Evolutionary conservation across 2,329 filamentous ascomycete genomes (phyloP), one percentile per base, ranked within the genome.

Genomic region (Trichophyton mentagrophytes): DNA sequence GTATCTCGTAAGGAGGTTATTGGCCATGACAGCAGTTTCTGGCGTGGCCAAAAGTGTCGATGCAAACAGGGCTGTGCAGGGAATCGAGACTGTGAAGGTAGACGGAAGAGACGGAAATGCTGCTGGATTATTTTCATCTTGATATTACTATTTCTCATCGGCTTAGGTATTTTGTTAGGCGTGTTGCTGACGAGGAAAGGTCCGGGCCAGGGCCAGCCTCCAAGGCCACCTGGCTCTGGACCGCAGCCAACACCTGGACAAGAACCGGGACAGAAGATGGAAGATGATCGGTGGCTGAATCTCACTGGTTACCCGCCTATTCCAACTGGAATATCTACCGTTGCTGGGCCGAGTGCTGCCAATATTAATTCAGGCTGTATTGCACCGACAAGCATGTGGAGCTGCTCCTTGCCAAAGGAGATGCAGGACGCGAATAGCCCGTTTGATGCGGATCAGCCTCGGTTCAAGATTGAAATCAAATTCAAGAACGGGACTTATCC

Each of bases 271-370:
- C 25, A 20, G 13, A 11, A 33, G 7, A 46, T 59, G 40, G 67
- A 75, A n/a, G 71, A 80, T 65, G 79, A 80, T 1, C 75, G 80
- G 57, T 96, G 89, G 87, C 79, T 96, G 61, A 96, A 95, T 69
- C 72, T 95, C 63, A 95, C 91, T 0, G 85, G 85, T 58, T 96
- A 89, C 66, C 91, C 91, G 17, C 87, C 90, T 0, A 89, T 96
- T 68, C 89, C 89, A 1, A 92, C 88, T 0, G 92, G 91, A 0
- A 80, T 92, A 17, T 80, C 89, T 63, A 95, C 89, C 0, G 81
- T 96, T 15, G 82, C 88, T 15, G 87, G 86, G 3, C 84, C 90
- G 0, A 82, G 88, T 66, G 84, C 87, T 57, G 80, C 81, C 0
- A 75, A 80, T 1, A 76, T 82, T n/a, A 80, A 83, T 60, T 82